Evolutionary conservation across 495 filamentous ascomycete genomes (phyloP), one percentile per base, ranked within the genome.

Genomic region (Penicillium atrosanguineum): DNA sequence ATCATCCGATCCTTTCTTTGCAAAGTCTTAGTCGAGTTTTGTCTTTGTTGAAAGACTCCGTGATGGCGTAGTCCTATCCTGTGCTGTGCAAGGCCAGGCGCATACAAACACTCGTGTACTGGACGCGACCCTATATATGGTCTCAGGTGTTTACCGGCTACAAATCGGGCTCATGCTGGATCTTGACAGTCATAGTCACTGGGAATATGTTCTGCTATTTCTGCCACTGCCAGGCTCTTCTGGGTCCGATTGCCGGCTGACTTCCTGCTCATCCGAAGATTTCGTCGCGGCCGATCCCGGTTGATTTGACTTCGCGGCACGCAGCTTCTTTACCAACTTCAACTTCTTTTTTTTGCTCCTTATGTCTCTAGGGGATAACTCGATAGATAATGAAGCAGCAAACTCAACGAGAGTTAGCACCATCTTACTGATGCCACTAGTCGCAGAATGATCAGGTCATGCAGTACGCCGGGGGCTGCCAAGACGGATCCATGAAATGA

Each of bases 231-330:
- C 36, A 34, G 8, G 11, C 31, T 34, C 11, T 34, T 34, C 12
- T 34, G 31, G 31, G 19, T 40, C 38, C 38, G 38, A 40, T 8
- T 16, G 23, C 38, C 38, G 48, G 48, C 38, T 42, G 48, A 48
- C 21, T 50, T 43, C 48, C 40, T 34, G 48, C 31, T 39, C 48
- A 50, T 52, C 50, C 42, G 38, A 53, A 53, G 56, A 53, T 50
- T 43, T 53, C 41, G 45, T 58, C 50, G 46, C 44, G 56, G 56
- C 51, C 56, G 56, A 59, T 59, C 56, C 50, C 56, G 56, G 47
- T 26, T 7, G 48, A 29, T 50, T 44, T 21, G 44, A 14, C 9
- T 29, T 46, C 21, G n/a, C 47, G 9, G 12, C 37, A 18, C 47
- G 36, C 37, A 49, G 38, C 20, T 34, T 14, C 34, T 16, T 21